Conservation (phyloP, 1,284 basidiomycete species). For the Cryptococcus sp. region DNA sequence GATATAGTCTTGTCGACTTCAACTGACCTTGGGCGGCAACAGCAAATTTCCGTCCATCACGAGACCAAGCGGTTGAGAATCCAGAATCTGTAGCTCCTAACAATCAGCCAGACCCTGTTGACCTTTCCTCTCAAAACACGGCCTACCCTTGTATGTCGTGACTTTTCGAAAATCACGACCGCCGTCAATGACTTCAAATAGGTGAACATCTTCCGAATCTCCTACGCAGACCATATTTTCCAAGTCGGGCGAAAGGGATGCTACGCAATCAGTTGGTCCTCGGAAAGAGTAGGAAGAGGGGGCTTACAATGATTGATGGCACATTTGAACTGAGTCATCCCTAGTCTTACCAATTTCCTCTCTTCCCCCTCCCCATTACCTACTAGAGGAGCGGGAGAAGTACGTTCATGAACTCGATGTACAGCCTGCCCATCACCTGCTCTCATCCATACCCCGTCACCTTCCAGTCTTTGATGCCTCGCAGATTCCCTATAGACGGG, state of each 20-base stretch:
- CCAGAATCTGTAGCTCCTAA: slow-evolving; percentile 43
- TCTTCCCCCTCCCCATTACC: slow-evolving; percentile 11
- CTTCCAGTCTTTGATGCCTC: background rate
- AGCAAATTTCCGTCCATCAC: slow-evolving; percentile 48
- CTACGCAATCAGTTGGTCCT: slow-evolving; percentile 11
- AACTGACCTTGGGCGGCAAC: slow-evolving; percentile 43
- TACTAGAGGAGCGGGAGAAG: background rate
- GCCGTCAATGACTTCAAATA: slow-evolving; percentile 44
- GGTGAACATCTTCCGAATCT: slow-evolving; percentile 45
- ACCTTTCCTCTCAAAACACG: no score
- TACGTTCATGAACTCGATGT: background rate
- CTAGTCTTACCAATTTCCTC: slow-evolving; percentile 33
- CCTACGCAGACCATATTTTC: slow-evolving; percentile 46
- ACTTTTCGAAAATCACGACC: slow-evolving; percentile 42
- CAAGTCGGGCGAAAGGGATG: slow-evolving; percentile 45
- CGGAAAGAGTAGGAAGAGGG: background rate
- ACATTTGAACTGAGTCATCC: slow-evolving; percentile 37
- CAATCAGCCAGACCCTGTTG: background rate
- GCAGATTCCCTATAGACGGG: no score
- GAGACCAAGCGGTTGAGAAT: slow-evolving; percentile 46
- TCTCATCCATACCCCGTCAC: slow-evolving; percentile 13
- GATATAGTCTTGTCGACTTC: background rate
- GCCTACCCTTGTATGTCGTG: slow-evolving; percentile 36
- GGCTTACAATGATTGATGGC: slow-evolving; percentile 47
- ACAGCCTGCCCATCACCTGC: slow-evolving; percentile 3